Evolutionary conservation across 768 basidiomycete genomes (phyloP).

Genomic region (Pleurotus platypus): DNA sequence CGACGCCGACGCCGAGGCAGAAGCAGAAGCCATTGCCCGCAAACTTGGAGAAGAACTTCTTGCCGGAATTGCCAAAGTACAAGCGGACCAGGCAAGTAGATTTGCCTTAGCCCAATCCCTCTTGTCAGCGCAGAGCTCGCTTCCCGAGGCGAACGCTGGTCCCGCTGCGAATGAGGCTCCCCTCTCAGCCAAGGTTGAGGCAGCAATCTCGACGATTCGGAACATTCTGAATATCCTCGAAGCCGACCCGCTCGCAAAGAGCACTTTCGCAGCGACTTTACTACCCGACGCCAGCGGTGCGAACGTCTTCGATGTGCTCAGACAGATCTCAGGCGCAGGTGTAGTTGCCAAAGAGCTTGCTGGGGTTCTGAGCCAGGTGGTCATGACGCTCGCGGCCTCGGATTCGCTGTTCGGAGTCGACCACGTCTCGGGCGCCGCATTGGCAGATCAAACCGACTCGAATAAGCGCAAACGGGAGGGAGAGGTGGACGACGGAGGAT

Average conservation of each 20-base stretch:
- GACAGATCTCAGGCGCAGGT: constrained; percentile 41
- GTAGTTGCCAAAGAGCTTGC: constrained; percentile 51
- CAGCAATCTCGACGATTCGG: constrained; percentile 62
- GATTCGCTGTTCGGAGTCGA: constrained; percentile 62
- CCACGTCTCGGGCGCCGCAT: constrained; percentile 47
- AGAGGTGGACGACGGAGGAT: constrained; percentile 29
- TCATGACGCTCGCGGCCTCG: constrained; percentile 66
- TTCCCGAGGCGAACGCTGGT: constrained; percentile 10
- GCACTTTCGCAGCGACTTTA: constrained; percentile 46
- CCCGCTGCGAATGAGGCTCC: constrained; percentile 1
- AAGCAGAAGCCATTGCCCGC: constrained; percentile 72
- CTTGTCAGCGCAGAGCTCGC: constrained; percentile 2
- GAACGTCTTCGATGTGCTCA: constrained; percentile 56
- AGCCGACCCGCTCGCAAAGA: constrained; percentile 52
- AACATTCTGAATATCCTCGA: constrained; percentile 56
- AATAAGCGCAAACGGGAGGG: constrained; percentile 77
- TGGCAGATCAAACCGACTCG: constrained; percentile 59
- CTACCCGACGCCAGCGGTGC: constrained; percentile 45
- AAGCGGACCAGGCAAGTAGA: constrained; percentile 33
- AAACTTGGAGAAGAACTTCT: constrained; percentile 73
- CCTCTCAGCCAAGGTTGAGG: constrained; percentile 45
- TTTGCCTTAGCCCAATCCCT: constrained; percentile 8
- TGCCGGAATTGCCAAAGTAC: constrained; percentile 71
- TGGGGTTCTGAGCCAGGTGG: constrained; percentile 51
- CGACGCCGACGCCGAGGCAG: constrained; percentile 60